These are phyloP conservation scores for Rhodotorula sp. DNA, from an alignment of 1,284 basidiomycete genomes.

Conservation along the genomic window DNA sequence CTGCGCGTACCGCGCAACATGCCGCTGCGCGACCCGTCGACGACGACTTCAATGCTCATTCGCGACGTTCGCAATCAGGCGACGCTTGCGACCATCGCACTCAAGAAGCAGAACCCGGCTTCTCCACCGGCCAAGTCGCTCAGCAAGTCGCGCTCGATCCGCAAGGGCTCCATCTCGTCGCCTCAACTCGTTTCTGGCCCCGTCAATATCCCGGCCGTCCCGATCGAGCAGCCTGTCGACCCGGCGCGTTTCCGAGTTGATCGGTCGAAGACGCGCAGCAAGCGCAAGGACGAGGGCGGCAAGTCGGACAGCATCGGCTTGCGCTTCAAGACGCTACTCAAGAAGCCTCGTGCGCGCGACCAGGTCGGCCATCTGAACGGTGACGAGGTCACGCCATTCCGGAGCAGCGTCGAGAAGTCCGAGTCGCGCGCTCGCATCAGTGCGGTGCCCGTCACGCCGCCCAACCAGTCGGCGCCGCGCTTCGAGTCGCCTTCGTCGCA, in stretches of 20 bases:
- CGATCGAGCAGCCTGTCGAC: constrained; percentile 12
- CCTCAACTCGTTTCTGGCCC: constrained; percentile 35
- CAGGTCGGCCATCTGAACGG: constrained; percentile 35
- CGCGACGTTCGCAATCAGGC: constrained; percentile 42
- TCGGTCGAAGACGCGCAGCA: neutral
- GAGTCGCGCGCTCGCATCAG: neutral
- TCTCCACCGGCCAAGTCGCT: constrained; percentile 1
- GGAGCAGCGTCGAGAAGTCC: constrained; percentile 3
- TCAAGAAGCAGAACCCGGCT: constrained; percentile 27
- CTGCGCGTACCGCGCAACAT: constrained; percentile 19
- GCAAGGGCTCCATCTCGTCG: constrained; percentile 29
- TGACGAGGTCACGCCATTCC: constrained; percentile 37
- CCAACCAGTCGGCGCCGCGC: constrained; percentile 13
- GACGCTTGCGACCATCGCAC: constrained; percentile 37
- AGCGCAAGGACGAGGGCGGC: neutral
- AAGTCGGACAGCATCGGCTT: constrained; percentile 9
- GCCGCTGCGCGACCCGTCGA: constrained; percentile 21
- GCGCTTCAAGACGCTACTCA: constrained; percentile 20
- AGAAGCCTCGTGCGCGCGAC: constrained; percentile 19
- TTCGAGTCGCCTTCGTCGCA: constrained; percentile 3
- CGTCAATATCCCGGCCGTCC: constrained; percentile 32
- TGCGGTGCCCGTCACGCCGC: constrained; percentile 24
- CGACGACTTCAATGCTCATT: constrained; percentile 36
- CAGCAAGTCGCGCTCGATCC: constrained; percentile 20
- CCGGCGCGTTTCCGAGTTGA: neutral